Evolutionary conservation across 2,329 filamentous ascomycete species (phyloP), one percentile per base, ranked within the genome.

Genomic region (Cladosporium austrohemisphaericum): DNA sequence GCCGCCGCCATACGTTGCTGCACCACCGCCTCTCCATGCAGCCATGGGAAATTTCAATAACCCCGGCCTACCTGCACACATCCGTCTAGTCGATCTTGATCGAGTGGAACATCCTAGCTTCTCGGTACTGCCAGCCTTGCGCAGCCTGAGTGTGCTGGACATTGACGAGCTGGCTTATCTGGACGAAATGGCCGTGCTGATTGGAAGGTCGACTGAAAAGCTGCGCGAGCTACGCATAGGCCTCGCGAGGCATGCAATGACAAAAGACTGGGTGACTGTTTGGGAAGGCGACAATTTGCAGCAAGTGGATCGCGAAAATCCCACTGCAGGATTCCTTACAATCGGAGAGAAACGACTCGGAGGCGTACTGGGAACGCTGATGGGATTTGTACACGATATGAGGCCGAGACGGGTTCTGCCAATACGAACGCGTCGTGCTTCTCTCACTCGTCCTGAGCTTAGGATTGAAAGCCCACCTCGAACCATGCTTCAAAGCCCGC

Each of bases 111-210:
- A 86, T 57, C 88, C 88, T 1, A 89, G 85, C 1, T 86, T 93
- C 59, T 92, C 86, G 36, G 80, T 88, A 8, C 73, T 94, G 6
- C 86, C 87, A 8, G 77, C 86, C 1, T 68, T 93, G 45, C 86
- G 83, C 65, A 88, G 84, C 57, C 67, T 93, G 51, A 86, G 80
- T 43, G 88, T 91, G 1, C 73, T 93, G 33, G 85, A 93, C 58
- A 86, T 93, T 52, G 88, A 93, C 60, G 86, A 92, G 62, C 69
- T 88, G n/a, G 78, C 84, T 22, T 93, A 93, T 64, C 69, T 92
- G 29, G 87, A 92, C 61, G 88, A 93, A 68, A 85, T 93, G 79
- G 84, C 85, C 47, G 74, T 88, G 33, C 75, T 93, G 10, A 81
- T 93, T 52, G 84, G 85, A 52, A 79, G 83, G 19, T 92, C 87